Percentiles rank a stretch among this genome's conserved stretches.
Evolutionary conservation across 2,329 filamentous ascomycete genomes (phyloP).

Genomic region (Thyridium curvatum): DNA sequence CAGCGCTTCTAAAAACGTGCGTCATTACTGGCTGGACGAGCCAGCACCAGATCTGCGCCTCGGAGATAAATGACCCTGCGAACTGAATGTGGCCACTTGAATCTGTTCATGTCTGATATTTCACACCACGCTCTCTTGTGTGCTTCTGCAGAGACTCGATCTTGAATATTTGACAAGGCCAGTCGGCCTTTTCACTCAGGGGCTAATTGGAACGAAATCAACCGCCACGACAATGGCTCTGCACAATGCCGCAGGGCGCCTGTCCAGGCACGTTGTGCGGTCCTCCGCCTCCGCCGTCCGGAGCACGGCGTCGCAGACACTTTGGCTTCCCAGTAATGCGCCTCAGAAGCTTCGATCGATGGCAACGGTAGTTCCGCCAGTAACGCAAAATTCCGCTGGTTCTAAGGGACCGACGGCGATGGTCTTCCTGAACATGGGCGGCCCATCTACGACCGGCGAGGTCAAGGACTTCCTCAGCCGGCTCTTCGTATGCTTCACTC

Average conservation of each 20-base stretch:
- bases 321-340: neutral
- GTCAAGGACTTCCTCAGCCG: conserved; percentile 85
- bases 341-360: conserved; percentile 31
- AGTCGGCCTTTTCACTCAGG: no score
- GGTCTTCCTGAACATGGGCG: conserved; percentile 99
- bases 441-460: conserved; percentile 80
- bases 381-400: conserved; percentile 68
- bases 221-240: conserved; percentile 26
- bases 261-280: conserved; percentile 23
- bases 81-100: no score
- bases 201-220: no score
- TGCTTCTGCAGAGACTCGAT: no score
- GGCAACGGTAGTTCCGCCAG: conserved; percentile 65
- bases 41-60: no score
- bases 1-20: no score
- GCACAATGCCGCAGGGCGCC: conserved; percentile 28
- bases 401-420: conserved; percentile 85
- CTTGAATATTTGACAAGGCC: no score
- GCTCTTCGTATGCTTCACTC: conserved; percentile 65
- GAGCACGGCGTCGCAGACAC: conserved; percentile 16
- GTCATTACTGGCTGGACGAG: no score
- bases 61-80: no score
- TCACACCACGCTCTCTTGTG: no score
- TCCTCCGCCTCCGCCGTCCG: conserved; percentile 15
- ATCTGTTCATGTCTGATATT: no score